Evolutionary conservation across 2,329 filamentous ascomycete genomes (phyloP).

Genomic region (Boeremia lycopersici): DNA sequence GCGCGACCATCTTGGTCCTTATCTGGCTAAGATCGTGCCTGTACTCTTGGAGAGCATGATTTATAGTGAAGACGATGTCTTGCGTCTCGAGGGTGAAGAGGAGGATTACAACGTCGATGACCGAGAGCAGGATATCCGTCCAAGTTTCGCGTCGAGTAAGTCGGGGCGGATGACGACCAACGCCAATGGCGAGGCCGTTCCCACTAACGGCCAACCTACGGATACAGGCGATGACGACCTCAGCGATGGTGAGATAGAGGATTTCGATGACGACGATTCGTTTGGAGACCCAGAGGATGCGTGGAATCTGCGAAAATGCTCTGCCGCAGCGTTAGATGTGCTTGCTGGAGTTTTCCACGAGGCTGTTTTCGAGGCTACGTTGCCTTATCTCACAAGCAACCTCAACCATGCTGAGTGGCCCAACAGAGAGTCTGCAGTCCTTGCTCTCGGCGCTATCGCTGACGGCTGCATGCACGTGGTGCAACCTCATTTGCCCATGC

Average conservation of each 20-base stretch:
- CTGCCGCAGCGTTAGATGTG: slow-evolving; percentile 90
- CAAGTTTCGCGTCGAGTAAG: slow-evolving; percentile 80
- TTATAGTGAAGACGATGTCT: slow-evolving; percentile 92
- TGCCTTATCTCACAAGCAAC: slow-evolving; percentile 91
- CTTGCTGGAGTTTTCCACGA: slow-evolving; percentile 89
- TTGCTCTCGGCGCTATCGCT: slow-evolving; percentile 91
- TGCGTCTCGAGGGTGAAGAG: slow-evolving; percentile 75
- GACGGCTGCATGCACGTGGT: slow-evolving; percentile 93
- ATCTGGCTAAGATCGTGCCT: slow-evolving; percentile 83
- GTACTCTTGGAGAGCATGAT: slow-evolving; percentile 94
- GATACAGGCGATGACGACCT: slow-evolving; percentile 65
- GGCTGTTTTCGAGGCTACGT: slow-evolving; percentile 85
- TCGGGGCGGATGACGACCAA: slow-evolving; percentile 63
- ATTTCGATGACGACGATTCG: slow-evolving; percentile 73
- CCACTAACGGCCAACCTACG: slow-evolving; percentile 53
- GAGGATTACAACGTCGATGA: slow-evolving; percentile 93
- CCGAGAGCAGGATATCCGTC: slow-evolving; percentile 86
- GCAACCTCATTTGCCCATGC: slow-evolving; percentile 84
- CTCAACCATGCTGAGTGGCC: slow-evolving; percentile 89
- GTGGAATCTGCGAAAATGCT: slow-evolving; percentile 97
- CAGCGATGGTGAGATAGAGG: slow-evolving; percentile 87
- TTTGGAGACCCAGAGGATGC: slow-evolving; percentile 80
- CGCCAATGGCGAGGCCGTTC: slow-evolving; percentile 48
- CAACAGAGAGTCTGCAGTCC: slow-evolving; percentile 88
- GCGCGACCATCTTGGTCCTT: slow-evolving; percentile 76